phyloP scores from a whole-genome alignment of 2,329 filamentous ascomycete species.

The Diaporthe longicolla region DNA sequence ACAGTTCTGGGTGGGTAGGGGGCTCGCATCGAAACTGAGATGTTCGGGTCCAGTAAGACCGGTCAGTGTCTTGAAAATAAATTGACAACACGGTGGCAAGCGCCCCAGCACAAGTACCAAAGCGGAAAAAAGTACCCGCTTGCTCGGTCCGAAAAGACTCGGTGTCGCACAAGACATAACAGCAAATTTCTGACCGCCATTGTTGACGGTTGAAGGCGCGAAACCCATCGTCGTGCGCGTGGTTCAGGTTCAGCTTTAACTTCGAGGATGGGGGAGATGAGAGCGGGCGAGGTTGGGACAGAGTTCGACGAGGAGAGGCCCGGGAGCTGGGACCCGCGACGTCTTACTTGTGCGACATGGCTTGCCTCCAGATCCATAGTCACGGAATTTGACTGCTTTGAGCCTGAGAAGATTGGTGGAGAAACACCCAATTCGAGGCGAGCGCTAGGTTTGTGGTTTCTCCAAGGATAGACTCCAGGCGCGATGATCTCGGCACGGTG shows the following conservation, averaged over 20 bases:
- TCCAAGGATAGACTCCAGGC: neutral
- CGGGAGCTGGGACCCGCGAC: slow-evolving; percentile 34
- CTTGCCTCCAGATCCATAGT: slow-evolving; percentile 31
- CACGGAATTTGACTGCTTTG: slow-evolving; percentile 14
- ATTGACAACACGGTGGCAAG: slow-evolving; percentile 28
- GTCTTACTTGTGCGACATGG: slow-evolving; percentile 37
- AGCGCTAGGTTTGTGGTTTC: neutral
- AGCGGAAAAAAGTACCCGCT: slow-evolving; percentile 8
- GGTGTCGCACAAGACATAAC: slow-evolving; percentile 39
- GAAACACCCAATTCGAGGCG: slow-evolving; percentile 35
- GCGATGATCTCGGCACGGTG: neutral
- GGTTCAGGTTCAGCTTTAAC: slow-evolving; percentile 9
- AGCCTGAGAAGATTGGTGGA: slow-evolving; percentile 39
- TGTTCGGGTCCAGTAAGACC: neutral
- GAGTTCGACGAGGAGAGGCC: slow-evolving; percentile 10
- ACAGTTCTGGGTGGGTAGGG: neutral
- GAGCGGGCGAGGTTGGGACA: neutral
- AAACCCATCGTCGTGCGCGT: neutral
- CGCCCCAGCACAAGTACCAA: neutral
- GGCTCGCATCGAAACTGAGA: neutral
- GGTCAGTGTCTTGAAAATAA: slow-evolving; percentile 39
- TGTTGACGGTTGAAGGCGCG: neutral
- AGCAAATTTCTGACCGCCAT: slow-evolving; percentile 33
- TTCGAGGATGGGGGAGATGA: slow-evolving; percentile 19
- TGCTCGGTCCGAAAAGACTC: slow-evolving; percentile 35